A percentile compares a stretch with the other conserved stretches of the same genome.
Evolutionary conservation across 2,329 filamentous ascomycete genomes (phyloP).

Genomic region (Fusarium penzigii): DNA sequence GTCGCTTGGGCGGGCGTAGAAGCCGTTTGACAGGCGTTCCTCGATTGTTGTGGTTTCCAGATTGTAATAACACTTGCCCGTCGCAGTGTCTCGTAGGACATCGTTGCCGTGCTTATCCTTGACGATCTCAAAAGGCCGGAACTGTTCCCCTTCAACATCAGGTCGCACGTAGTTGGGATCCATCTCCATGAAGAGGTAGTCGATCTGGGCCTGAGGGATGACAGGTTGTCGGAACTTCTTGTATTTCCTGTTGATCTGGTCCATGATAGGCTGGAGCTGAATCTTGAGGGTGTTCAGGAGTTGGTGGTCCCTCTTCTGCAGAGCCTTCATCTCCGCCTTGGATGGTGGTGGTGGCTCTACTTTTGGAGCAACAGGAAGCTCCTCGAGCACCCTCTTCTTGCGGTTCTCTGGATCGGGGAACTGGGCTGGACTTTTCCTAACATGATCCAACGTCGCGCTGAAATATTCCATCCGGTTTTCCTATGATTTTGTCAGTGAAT

Average conservation of each 20-base stretch:
- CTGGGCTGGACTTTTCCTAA: conserved; percentile 76
- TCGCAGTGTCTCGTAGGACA: conserved; percentile 73
- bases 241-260: conserved; percentile 89
- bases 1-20: conserved; percentile 87
- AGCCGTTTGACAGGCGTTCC: conserved; percentile 94
- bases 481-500: conserved; percentile 33
- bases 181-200: conserved; percentile 82
- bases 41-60: conserved; percentile 91
- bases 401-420: conserved; percentile 86
- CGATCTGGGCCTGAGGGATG: conserved; percentile 71
- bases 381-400: conserved; percentile 81
- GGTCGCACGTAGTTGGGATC: conserved; percentile 70
- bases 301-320: conserved; percentile 81
- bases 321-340: conserved; percentile 77
- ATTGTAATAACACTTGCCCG: conserved; percentile 91
- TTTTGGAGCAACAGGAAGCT: conserved; percentile 72
- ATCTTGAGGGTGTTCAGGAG: conserved; percentile 87
- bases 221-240: conserved; percentile 82
- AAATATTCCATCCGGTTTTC: conserved; percentile 79
- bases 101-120: conserved; percentile 77
- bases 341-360: conserved; percentile 67
- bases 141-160: conserved; percentile 54
- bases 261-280: conserved; percentile 90
- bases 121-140: conserved; percentile 76
- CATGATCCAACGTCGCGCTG: conserved; percentile 68